Base-by-base conservation (phyloP, 352 stramenopile genomes). In the Pythium coloratum region DNA sequence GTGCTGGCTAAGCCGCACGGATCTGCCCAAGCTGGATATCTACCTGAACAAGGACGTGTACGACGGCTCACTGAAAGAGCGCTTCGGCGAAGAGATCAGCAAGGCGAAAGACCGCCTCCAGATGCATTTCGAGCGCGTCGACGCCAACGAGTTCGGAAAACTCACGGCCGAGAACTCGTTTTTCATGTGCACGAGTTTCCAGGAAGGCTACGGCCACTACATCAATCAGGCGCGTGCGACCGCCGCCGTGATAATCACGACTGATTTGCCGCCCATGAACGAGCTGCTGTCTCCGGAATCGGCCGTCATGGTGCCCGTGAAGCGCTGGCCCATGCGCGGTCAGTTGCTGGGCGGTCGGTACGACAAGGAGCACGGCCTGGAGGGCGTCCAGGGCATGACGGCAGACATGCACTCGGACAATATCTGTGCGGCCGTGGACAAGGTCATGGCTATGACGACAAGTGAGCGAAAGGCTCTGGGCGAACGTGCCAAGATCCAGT, bases 121-220 rank as follows among this genome's bases (percentile, higher is more conserved):
- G 38, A 60, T 86, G 56, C 75, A 84, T 42, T 56, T 74, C 49
- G 77, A 74, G 6, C 67, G 70, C 9, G 68, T 80, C 0, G 71
- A 60, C 16, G 68, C 77, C 3, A 59, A 75, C 53, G 72, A 77
- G 6, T 89, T 86, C 59, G 78, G 81, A 44, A 78, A 79, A 40
- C 64, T 87, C 57, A 76, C 87, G 53, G 75, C 76, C 7, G 77
- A 87, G 42, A 65, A 72, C 6, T 70, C 78, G 20, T 85, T 81
- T 62, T 82, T 86, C 60, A 65, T 89, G 69, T 89, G 81, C 53
- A 75, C 81, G n/a, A 89, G 78, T 58, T 54, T 74, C 36, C 68
- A 79, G 47, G 81, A 89, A 64, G 78, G 81, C 10, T 89, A 82
- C 36, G 81, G 80, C 8, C 80, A 86, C 64, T 88, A 88, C 59